Evolutionary conservation across 2,329 filamentous ascomycete genomes (phyloP).

Genomic region (Ophiosphaerella herpotricha): DNA sequence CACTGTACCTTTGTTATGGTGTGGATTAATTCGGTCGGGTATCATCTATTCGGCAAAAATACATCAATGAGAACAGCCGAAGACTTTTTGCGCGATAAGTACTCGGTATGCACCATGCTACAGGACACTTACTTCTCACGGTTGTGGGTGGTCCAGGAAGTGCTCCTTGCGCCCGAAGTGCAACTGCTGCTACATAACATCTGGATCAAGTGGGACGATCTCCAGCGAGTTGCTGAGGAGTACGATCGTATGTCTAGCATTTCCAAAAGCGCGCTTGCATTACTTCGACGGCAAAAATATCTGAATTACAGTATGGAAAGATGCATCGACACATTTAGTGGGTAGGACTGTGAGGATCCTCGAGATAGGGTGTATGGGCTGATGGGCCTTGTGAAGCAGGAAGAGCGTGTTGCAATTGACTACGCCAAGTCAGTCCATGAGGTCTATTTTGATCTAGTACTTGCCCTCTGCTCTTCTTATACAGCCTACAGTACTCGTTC

Average conservation of each 20-base stretch:
- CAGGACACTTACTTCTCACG: neutral
- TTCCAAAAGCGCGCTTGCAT: neutral
- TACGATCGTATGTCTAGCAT: neutral
- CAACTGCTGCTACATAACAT: neutral
- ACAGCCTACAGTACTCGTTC: too few species aligned
- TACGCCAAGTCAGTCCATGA: neutral
- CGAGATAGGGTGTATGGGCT: neutral
- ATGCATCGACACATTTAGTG: neutral
- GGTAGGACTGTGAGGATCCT: neutral
- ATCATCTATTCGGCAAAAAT: neutral
- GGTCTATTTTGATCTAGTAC: neutral
- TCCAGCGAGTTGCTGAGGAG: neutral
- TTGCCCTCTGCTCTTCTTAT: too few species aligned
- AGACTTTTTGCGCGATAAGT: neutral
- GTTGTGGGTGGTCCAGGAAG: neutral
- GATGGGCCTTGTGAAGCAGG: neutral
- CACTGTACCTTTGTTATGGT: neutral
- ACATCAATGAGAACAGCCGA: neutral
- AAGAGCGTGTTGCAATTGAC: neutral
- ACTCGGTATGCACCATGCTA: too few species aligned
- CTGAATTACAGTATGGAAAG: neutral
- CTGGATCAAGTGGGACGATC: neutral
- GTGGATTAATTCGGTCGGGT: neutral
- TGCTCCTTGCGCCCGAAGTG: neutral
- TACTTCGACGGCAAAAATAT: neutral